Percentiles rank a stretch among this genome's conserved stretches.
phyloP scores from a whole-genome alignment of 108 stramenopile species.

The Phaeodactylum tricornutum region DNA sequence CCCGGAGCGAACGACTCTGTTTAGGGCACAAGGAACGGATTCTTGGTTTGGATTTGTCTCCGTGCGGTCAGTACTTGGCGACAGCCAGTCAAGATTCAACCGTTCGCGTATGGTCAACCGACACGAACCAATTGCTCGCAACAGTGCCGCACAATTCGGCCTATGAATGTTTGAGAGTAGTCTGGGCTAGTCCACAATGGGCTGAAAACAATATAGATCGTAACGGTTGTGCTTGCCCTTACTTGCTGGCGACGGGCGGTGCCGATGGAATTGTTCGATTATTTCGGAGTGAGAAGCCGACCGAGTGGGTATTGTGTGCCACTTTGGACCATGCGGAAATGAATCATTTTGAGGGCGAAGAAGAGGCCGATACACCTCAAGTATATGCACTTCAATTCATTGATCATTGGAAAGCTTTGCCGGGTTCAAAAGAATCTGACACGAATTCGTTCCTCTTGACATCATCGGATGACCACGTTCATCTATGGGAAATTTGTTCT shows the following conservation, averaged over 20 bases:
- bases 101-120: slow-evolving; percentile 54
- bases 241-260: slow-evolving; percentile 24
- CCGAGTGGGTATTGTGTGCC: slow-evolving; percentile 12
- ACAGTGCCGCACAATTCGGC: slow-evolving; percentile 38
- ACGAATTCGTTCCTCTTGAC: slow-evolving; percentile 46
- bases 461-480: slow-evolving; percentile 68
- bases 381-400: slow-evolving; percentile 75
- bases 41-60: slow-evolving; percentile 55
- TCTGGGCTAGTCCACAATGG: slow-evolving; percentile 43
- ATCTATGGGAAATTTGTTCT: slow-evolving; percentile 50
- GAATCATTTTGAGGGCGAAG: slow-evolving; percentile 7
- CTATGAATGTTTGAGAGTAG: slow-evolving; percentile 73
- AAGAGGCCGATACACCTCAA: slow-evolving; percentile 59
- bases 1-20: slow-evolving; percentile 42
- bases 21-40: slow-evolving; percentile 68
- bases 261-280: slow-evolving; percentile 31
- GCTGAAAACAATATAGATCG: slow-evolving; percentile 16
- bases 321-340: slow-evolving; percentile 31
- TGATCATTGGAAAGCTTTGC: slow-evolving; percentile 44
- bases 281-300: slow-evolving; percentile 9
- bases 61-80: slow-evolving; percentile 56
- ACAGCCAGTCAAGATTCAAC: slow-evolving; percentile 78
- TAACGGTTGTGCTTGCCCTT: background rate
- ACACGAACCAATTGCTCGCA: slow-evolving; percentile 30
- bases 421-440: slow-evolving; percentile 1